Evolutionary conservation across 2,329 filamentous ascomycete species (phyloP).

Genomic region (Xylogone sp.): DNA sequence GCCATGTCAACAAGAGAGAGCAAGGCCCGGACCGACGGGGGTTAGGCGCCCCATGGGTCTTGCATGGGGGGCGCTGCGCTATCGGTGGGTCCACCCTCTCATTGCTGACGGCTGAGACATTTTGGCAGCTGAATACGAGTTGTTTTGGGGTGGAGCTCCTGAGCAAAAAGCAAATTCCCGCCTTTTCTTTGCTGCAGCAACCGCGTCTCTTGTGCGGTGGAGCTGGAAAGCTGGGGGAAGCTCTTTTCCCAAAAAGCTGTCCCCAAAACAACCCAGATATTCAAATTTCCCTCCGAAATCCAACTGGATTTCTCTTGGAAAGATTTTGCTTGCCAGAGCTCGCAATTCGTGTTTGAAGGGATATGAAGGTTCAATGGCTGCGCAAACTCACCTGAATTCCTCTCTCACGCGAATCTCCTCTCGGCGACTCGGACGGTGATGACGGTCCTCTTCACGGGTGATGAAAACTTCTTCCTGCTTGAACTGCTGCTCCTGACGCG

Average conservation of each 20-base stretch:
- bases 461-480: slow-evolving; percentile 79
- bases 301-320: too few relatives aligned
- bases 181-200: background rate
- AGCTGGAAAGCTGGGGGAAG: too few relatives aligned
- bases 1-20: slow-evolving; percentile 35
- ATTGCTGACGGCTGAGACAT: background rate
- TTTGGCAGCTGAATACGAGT: background rate
- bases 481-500: slow-evolving; percentile 45
- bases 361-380: too few relatives aligned
- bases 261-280: too few relatives aligned
- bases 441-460: slow-evolving; percentile 73
- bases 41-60: background rate
- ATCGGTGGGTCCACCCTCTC: background rate
- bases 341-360: too few relatives aligned
- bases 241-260: too few relatives aligned
- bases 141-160: slow-evolving; percentile 14
- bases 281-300: too few relatives aligned
- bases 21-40: background rate
- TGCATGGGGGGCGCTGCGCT: background rate
- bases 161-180: slow-evolving; percentile 2
- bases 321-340: too few relatives aligned
- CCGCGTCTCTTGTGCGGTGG: too few relatives aligned
- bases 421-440: slow-evolving; percentile 66
- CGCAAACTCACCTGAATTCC: slow-evolving; percentile 50
- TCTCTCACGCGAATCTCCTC: slow-evolving; percentile 49